Evolutionary conservation across 495 filamentous ascomycete genomes (phyloP).

Genomic region (Niebla homalea): DNA sequence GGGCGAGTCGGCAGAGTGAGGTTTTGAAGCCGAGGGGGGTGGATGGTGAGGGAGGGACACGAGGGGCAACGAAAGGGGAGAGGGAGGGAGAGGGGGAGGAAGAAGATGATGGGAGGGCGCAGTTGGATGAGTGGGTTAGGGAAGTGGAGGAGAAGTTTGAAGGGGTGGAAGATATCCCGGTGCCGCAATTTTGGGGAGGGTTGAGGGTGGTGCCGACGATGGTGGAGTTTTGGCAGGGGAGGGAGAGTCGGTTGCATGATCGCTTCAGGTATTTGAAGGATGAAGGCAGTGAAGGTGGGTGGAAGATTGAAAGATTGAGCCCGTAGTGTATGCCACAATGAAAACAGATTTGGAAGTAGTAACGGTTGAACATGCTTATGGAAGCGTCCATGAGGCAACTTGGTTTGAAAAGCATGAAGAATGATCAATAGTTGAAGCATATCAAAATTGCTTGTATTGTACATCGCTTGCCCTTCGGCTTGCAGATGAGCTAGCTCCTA

Average conservation of each 20-base stretch:
- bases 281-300: conserved; percentile 21
- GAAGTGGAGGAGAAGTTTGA: conserved; percentile 6
- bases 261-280: conserved; percentile 66
- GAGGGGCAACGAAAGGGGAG: not conserved
- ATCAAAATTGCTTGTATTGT: conserved; percentile 2
- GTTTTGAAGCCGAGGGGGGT: conserved; percentile 13
- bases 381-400: not conserved
- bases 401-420: conserved; percentile 15
- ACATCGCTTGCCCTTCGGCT: conserved; percentile 12
- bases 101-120: conserved; percentile 21
- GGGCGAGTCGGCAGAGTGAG: conserved; percentile 88
- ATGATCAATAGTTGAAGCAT: not conserved
- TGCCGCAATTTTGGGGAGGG: conserved; percentile 92
- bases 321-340: conserved; percentile 39
- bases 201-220: conserved; percentile 67
- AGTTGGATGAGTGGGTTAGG: conserved; percentile 22
- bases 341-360: conserved; percentile 11
- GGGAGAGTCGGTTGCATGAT: conserved; percentile 84
- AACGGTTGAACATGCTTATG: too few species aligned
- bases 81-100: not conserved
- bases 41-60: conserved; percentile 38
- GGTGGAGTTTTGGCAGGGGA: conserved; percentile 77
- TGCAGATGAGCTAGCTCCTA: conserved; percentile 15
- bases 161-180: conserved; percentile 56
- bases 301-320: conserved; percentile 22